These are phyloP conservation scores for Dactylellina cionopaga DNA, from an alignment of 2,329 filamentous ascomycete genomes.

Conservation along the genomic window DNA sequence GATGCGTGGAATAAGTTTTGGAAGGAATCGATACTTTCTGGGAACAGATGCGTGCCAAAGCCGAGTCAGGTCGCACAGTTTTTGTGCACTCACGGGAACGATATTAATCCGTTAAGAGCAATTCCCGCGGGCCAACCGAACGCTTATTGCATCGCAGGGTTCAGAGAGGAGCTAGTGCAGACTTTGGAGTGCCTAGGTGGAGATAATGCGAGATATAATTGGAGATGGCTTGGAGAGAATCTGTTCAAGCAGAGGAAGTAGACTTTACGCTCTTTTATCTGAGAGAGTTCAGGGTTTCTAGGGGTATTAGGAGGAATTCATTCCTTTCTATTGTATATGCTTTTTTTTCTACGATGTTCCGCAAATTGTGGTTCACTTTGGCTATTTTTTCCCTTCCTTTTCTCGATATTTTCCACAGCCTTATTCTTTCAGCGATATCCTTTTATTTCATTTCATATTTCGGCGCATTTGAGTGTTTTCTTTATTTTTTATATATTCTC, in stretches of 20 bases:
- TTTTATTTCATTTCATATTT: constrained; percentile 9
- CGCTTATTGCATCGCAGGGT: constrained; percentile 44
- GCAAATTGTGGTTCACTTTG: background rate
- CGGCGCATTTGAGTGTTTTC: constrained; percentile 14
- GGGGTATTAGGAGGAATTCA: background rate
- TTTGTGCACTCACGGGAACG: constrained; percentile 46
- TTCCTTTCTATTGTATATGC: constrained; percentile 46
- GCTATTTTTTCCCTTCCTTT: constrained; percentile 7
- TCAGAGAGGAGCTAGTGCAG: constrained; percentile 48
- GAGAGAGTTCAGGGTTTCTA: background rate
- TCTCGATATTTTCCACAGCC: background rate
- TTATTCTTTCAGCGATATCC: constrained; percentile 20
- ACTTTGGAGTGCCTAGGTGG: constrained; percentile 52
- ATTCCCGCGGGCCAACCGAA: constrained; percentile 34
- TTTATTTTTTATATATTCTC: constrained; percentile 19
- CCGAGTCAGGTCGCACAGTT: constrained; percentile 51
- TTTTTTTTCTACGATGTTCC: background rate
- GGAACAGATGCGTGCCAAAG: constrained; percentile 50
- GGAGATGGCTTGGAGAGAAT: constrained; percentile 50
- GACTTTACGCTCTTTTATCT: too few species aligned
- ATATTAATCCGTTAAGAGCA: constrained; percentile 5
- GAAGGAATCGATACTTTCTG: constrained; percentile 45
- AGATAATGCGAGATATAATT: constrained; percentile 49
- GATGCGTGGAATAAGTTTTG: constrained; percentile 51
- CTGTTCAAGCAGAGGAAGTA: constrained; percentile 49